These are phyloP conservation scores for Gilbertella persicaria DNA, from an alignment of 371 early-diverging fungal genomes.

Conservation along the genomic window DNA sequence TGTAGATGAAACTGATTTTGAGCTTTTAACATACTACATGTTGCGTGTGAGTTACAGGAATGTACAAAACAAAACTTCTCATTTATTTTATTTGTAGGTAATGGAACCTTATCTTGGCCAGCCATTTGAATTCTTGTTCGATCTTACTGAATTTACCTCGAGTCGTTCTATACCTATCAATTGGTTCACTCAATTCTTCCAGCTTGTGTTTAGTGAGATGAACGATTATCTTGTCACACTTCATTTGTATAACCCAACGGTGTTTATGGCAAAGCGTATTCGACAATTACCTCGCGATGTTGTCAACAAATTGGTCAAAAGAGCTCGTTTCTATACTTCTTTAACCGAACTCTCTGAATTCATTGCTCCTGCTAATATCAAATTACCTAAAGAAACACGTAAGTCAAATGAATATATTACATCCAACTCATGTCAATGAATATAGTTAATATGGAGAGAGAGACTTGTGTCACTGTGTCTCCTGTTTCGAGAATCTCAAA, in stretches of 20 bases:
- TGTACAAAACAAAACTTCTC: not conserved
- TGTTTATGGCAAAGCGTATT: constrained; percentile 66
- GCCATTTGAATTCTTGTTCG: constrained; percentile 81
- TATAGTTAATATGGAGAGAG: constrained; percentile 68
- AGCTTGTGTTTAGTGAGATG: constrained; percentile 68
- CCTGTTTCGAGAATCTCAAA: constrained; percentile 67
- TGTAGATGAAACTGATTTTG: constrained; percentile 78
- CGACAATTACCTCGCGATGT: constrained; percentile 58
- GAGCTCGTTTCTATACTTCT: constrained; percentile 61
- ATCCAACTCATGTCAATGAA: not conserved
- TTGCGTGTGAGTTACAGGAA: constrained; percentile 56
- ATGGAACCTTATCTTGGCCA: constrained; percentile 60
- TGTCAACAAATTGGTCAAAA: constrained; percentile 61
- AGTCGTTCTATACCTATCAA: constrained; percentile 77
- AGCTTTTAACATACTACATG: constrained; percentile 73
- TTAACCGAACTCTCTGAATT: constrained; percentile 70
- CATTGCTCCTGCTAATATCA: constrained; percentile 67
- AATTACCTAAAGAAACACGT: constrained; percentile 75
- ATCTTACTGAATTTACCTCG: constrained; percentile 74
- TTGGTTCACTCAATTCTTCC: constrained; percentile 75
- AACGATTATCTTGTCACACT: constrained; percentile 54
- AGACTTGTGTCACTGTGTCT: constrained; percentile 56
- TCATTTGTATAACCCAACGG: constrained; percentile 80
- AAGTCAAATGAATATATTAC: constrained; percentile 9
- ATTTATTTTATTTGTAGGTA: constrained; percentile 30